These are phyloP conservation scores for Aureobasidium sp. DNA, from an alignment of 2,329 filamentous ascomycete genomes.

Conservation along the genomic window DNA sequence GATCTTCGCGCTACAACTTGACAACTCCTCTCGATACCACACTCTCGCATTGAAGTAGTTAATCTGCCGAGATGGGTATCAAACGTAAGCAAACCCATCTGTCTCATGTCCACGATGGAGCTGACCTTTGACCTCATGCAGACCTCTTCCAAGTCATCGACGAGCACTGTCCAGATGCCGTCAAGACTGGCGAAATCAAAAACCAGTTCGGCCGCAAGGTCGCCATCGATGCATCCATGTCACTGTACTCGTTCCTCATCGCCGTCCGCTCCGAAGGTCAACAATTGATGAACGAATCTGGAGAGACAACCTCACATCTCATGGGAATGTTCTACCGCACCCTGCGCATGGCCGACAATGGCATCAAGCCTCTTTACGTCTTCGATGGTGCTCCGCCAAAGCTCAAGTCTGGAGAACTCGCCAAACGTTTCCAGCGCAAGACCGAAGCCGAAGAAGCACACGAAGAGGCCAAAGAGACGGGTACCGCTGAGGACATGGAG, in stretches of 20 bases:
- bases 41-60: neutral
- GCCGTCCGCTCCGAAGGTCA: slow-evolving; percentile 95
- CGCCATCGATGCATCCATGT: slow-evolving; percentile 95
- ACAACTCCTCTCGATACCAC: neutral
- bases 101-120: neutral
- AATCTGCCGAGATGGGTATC: slow-evolving; percentile 26
- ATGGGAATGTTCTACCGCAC: slow-evolving; percentile 99
- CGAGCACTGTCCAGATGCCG: slow-evolving; percentile 72
- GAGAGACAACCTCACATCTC: slow-evolving; percentile 93
- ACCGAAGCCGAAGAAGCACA: slow-evolving; percentile 81
- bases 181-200: slow-evolving; percentile 98
- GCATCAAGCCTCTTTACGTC: slow-evolving; percentile 96
- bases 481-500: slow-evolving; percentile 94
- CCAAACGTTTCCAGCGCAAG: slow-evolving; percentile 92
- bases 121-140: slow-evolving; percentile 12
- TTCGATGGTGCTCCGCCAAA: slow-evolving; percentile 96
- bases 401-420: slow-evolving; percentile 92
- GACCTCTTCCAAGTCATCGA: slow-evolving; percentile 41
- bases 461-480: slow-evolving; percentile 94
- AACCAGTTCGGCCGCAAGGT: slow-evolving; percentile 98
- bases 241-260: slow-evolving; percentile 97
- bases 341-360: slow-evolving; percentile 94
- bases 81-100: slow-evolving; percentile 21
- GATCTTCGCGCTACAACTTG: neutral
- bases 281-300: slow-evolving; percentile 88